Evolutionary conservation across 2,329 filamentous ascomycete species (phyloP), one percentile per base, ranked within the genome.

Genomic region (Fusarium secorum): DNA sequence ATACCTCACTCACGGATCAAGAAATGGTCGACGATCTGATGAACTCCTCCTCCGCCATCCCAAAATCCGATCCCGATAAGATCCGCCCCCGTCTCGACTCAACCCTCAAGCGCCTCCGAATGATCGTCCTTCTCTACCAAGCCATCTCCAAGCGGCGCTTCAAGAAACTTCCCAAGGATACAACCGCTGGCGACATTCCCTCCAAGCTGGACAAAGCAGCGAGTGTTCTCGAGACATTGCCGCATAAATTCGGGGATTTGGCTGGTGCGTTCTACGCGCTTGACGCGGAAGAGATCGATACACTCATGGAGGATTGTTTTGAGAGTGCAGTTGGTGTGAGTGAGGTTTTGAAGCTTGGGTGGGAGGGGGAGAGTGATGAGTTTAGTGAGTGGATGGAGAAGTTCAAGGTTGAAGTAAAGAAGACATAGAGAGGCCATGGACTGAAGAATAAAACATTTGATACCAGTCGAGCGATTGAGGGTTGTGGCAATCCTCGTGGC

Each of bases 361-460:
- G 92, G 92, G 81, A 86, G 5, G 90, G 86, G 0, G 80, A 86
- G 49, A 85, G 87, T 22, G 94, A 97, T 75, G 93, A 91, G 75
- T 97, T 97, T 76, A 91, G 90, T 0, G 84, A 87, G 20, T 97
- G 94, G 94, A 89, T 86, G n/a, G 84, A 82, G 15, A 87, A 85
- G 68, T 89, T 89, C 70, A 84, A 85, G 75, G 75, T 78, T 35
- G 84, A 87, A 70, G 84, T 89, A 18, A 86, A 84, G 69, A 86
- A 85, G 76, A 24, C 58, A 1, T 73, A 64, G 35, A n/a, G 7
- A 14, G 14, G 17, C 3, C 17, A 10, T 10, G 11, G 11, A n/a
- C 15, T 13, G 14, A 24, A 57, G 3, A 36, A 41, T 44, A 30
- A 62, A 64, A 17, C 10, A 39, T 22, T 30, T 20, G n/a, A 10